phyloP scores from a whole-genome alignment of 352 stramenopile genomes.

The Globisporangium parvum region DNA sequence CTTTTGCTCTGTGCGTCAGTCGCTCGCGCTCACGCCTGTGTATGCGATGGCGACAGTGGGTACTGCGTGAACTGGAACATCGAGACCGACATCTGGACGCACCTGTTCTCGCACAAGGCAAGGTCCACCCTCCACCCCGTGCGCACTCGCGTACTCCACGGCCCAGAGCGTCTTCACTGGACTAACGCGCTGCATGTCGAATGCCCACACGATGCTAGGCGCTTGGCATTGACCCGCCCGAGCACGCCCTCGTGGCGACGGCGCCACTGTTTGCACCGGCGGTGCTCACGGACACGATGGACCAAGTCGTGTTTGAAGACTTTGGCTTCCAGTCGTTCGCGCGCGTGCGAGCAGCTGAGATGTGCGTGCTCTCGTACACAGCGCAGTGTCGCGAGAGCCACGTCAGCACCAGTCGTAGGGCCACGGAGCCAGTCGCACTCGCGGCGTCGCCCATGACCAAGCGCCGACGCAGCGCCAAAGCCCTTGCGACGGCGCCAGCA shows the following conservation, averaged over 20 bases:
- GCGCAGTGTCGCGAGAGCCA: constrained; percentile 20
- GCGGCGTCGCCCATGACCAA: constrained; percentile 5
- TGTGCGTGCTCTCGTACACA: constrained; percentile 59
- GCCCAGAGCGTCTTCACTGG: not conserved
- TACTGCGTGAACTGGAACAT: constrained; percentile 84
- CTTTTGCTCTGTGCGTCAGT: no score
- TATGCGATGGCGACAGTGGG: no score
- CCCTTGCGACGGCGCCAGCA: not conserved
- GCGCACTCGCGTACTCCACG: no score
- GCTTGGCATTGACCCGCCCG: constrained; percentile 37
- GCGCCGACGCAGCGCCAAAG: constrained; percentile 13
- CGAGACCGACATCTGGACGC: constrained; percentile 50
- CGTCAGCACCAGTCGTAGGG: not conserved
- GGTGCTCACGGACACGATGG: constrained; percentile 61
- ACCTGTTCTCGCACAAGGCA: constrained; percentile 48
- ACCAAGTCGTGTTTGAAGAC: constrained; percentile 80
- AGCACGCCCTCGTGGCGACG: constrained; percentile 53
- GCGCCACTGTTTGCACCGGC: constrained; percentile 48
- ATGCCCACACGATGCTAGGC: constrained; percentile 15
- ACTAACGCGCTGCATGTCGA: not conserved
- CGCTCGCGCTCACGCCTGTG: no score
- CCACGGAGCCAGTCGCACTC: constrained; percentile 8
- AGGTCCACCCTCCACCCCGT: no score
- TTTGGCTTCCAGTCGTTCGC: constrained; percentile 49
- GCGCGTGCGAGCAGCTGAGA: constrained; percentile 47